Evolutionary conservation across 2,329 filamentous ascomycete species (phyloP), one percentile per base, ranked within the genome.

Genomic region (Biscogniauxia sp.): DNA sequence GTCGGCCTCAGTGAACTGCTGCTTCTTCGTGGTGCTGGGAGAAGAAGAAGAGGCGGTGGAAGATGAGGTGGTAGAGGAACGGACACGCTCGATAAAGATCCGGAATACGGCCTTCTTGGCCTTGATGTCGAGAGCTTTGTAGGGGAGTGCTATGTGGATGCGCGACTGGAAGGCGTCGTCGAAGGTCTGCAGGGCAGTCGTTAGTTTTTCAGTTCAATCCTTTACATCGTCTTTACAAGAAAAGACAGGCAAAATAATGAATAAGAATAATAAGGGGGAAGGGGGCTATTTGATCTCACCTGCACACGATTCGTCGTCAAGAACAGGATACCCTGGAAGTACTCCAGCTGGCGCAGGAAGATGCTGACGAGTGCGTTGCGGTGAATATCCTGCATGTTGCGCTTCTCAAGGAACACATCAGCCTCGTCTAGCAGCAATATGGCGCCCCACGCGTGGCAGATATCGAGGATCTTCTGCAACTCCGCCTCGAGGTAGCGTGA

Each of bases 301-400:
- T 90, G 85, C 0, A 96, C 91, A 1, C 92, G 86, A 73, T 96
- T 96, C 2, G 93, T 96, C 0, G 93, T 97, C 25, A 97, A 76
- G 78, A 97, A 96, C 4, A 96, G 75, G 57, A 96, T 96, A 2
- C 93, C 93, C 71, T 96, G 91, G 77, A 96, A 96, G 74, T 96
- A 97, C 75, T 97, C 93, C 0, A 97, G 81, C 59, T 94, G 82
- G 0, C 92, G 87, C 2, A 97, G 79, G 80, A 97, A 97, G 69
- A 96, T 92, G 73, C 88, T 91, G 56, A 96, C 93, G 0, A 95
- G 84, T 0, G 90, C 89, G 68, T 96, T 96, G 61, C 92, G 88
- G 71, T 93, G 89, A 56, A 96, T 88, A 68, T 96, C 91, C 64
- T 92, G 88, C 69, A 92, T 88, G 54, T 91, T 90, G 1, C 92